These are phyloP conservation scores for Schwanniomyces etchellsii DNA, from an alignment of 1,139 yeast genomes.

Conservation along the genomic window DNA sequence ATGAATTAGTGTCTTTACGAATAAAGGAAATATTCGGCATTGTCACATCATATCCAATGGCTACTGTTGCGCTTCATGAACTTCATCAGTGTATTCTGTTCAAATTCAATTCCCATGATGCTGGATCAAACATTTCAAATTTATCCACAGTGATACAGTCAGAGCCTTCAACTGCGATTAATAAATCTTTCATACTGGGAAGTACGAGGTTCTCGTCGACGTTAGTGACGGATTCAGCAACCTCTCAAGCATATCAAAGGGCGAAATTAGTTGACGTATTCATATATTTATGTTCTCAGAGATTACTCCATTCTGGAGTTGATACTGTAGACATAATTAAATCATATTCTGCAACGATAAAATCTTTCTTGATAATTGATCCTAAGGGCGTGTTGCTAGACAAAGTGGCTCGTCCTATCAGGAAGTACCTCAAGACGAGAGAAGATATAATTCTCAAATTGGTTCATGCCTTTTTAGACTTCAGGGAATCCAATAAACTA, in stretches of 20 bases:
- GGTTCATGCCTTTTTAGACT: slow-evolving; percentile 66
- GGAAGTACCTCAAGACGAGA: slow-evolving; percentile 62
- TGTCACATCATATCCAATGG: slow-evolving; percentile 52
- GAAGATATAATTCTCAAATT: slow-evolving; percentile 67
- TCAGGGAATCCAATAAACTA: slow-evolving; percentile 33
- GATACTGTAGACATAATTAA: slow-evolving; percentile 71
- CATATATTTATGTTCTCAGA: slow-evolving; percentile 40
- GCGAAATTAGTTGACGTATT: slow-evolving; percentile 52
- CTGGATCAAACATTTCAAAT: slow-evolving; percentile 2
- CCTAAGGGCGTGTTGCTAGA: slow-evolving; percentile 83
- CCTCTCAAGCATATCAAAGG: slow-evolving; percentile 37
- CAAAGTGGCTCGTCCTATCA: slow-evolving; percentile 68
- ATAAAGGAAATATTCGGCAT: slow-evolving; percentile 63
- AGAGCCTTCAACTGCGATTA: slow-evolving; percentile 2
- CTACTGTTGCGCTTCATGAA: slow-evolving; percentile 59
- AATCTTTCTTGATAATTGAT: slow-evolving; percentile 71
- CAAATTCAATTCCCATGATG: slow-evolving; percentile 8
- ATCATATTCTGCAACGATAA: slow-evolving; percentile 66
- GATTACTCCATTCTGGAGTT: slow-evolving; percentile 74
- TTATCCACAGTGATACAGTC: slow-evolving; percentile 2
- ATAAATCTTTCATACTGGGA: slow-evolving; percentile 6
- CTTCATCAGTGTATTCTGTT: slow-evolving; percentile 44
- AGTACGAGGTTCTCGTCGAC: slow-evolving; percentile 12
- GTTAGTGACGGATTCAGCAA: slow-evolving; percentile 12
- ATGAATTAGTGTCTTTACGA: slow-evolving; percentile 46